Evolutionary conservation across 2,329 filamentous ascomycete species (phyloP).

Genomic region (Verticillium longisporum): DNA sequence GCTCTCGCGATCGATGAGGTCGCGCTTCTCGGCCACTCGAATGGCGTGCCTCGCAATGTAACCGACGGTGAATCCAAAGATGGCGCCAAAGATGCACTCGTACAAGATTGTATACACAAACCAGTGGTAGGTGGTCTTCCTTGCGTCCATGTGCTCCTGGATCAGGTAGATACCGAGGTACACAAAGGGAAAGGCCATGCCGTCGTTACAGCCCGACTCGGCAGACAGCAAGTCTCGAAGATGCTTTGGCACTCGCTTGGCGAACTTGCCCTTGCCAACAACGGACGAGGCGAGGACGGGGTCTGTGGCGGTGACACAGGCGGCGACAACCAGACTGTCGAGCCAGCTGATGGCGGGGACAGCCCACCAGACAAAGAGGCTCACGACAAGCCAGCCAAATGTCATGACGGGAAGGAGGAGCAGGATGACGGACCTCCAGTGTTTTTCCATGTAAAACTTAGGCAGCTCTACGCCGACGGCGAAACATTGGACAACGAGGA

Average conservation of each 20-base stretch:
- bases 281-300: slow-evolving; percentile 95
- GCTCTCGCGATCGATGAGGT: slow-evolving; percentile 90
- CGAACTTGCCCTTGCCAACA: slow-evolving; percentile 97
- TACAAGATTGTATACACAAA: slow-evolving; percentile 86
- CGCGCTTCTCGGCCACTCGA: slow-evolving; percentile 74
- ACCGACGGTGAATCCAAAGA: slow-evolving; percentile 82
- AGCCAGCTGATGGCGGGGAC: slow-evolving; percentile 75
- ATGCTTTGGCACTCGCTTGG: slow-evolving; percentile 95
- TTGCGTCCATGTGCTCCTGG: slow-evolving; percentile 64
- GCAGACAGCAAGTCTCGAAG: slow-evolving; percentile 89
- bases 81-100: slow-evolving; percentile 86
- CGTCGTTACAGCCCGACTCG: slow-evolving; percentile 97
- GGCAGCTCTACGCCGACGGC: slow-evolving; percentile 86
- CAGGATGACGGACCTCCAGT: slow-evolving; percentile 88
- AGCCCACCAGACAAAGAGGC: slow-evolving; percentile 93
- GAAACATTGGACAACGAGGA: slow-evolving; percentile 88
- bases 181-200: slow-evolving; percentile 98
- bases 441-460: slow-evolving; percentile 93
- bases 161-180: slow-evolving; percentile 90
- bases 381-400: slow-evolving; percentile 88
- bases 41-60: slow-evolving; percentile 89
- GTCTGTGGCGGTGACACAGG: slow-evolving; percentile 95
- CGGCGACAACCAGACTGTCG: slow-evolving; percentile 78
- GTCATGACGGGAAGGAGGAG: slow-evolving; percentile 95
- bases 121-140: slow-evolving; percentile 74